Evolutionary conservation across 139 green algal genomes (phyloP).

Genomic region (Chlamydomonas sp.): DNA sequence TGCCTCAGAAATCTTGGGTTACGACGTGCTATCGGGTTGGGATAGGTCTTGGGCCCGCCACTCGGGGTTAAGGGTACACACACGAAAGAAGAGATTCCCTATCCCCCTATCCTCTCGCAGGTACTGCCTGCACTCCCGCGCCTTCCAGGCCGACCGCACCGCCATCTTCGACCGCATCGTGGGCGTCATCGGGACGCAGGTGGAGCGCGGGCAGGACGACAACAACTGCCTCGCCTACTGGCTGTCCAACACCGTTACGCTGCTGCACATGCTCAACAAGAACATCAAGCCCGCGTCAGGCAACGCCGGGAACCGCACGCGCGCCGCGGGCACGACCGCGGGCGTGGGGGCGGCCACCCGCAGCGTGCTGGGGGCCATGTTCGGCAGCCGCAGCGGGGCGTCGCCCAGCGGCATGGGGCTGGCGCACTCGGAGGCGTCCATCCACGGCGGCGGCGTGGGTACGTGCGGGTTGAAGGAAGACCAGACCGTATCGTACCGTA

Average conservation of each 20-base stretch:
- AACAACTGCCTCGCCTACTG: constrained; percentile 94
- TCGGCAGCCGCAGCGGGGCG: constrained; percentile 23
- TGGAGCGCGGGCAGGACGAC: constrained; percentile 90
- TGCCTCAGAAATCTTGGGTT: not conserved
- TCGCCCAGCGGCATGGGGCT: not conserved
- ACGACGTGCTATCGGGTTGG: not conserved
- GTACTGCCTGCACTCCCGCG: constrained; percentile 67
- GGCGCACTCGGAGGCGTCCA: constrained; percentile 71
- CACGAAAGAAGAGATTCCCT: not conserved
- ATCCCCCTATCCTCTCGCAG: not conserved
- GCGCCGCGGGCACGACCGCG: constrained; percentile 22
- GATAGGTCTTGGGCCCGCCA: not conserved
- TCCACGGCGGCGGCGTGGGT: constrained; percentile 82
- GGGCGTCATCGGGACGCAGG: constrained; percentile 79
- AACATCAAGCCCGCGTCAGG: constrained; percentile 90
- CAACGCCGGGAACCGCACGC: constrained; percentile 35
- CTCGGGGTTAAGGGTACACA: no score
- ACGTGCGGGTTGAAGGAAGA: not conserved
- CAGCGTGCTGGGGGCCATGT: constrained; percentile 54
- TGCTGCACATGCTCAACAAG: constrained; percentile 95
- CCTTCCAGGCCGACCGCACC: constrained; percentile 90
- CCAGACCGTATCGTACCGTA: no score
- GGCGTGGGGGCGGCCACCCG: constrained; percentile 1
- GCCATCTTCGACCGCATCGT: constrained; percentile 97
- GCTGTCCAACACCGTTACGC: constrained; percentile 95